Base-by-base conservation (phyloP, 768 basidiomycete genomes). In the Kwoniella dendrophila region DNA sequence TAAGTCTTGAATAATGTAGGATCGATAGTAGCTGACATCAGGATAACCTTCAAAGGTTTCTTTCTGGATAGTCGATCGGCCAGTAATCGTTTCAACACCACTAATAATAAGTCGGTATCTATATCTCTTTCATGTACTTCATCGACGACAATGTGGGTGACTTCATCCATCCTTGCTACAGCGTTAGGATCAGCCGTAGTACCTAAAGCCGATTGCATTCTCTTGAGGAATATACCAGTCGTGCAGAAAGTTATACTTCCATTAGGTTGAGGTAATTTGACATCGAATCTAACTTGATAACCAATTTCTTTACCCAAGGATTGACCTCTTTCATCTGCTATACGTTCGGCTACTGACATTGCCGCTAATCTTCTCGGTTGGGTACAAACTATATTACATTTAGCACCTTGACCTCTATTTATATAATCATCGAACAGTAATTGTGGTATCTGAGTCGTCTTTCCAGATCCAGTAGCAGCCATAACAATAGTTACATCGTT, bases 1-100 rank as follows among this genome's bases (percentile, higher is more conserved):
- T 97, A 98, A 11, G 84, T 81, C 73, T 90, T 88, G 84, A 96
- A 98, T 26, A 95, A 83, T 0, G 85, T 85, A 8, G 93, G 89
- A 70, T 96, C 90, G 74, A 97, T 91, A 44, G 94, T 97, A 8
- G 94, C 94, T 72, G 90, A 94, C 93, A 97, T 96, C 58, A 98
- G 84, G 43, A 96, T 80, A 66, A 97, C 83, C 78, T 92, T 93
- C 78, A 97, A 80, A 2, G 89, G 87, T 48, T 87, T 85, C 11
- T 85, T 83, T 65, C 84, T 84, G 5, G 84, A 81, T 74, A 85
- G 87, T 68, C 92, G 85, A 60, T 91, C 87, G 5, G 83, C 84
- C 72, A 94, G 79, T 24, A 94, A 79, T 24, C 90, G 85, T 78
- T 94, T 93, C 56, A 98, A 83, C 4, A 93, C 90, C 59, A 92